Percentiles rank a stretch among this genome's conserved stretches.
Conservation (phyloP, 306 rosid genomes). For the Cercis canadensis region DNA sequence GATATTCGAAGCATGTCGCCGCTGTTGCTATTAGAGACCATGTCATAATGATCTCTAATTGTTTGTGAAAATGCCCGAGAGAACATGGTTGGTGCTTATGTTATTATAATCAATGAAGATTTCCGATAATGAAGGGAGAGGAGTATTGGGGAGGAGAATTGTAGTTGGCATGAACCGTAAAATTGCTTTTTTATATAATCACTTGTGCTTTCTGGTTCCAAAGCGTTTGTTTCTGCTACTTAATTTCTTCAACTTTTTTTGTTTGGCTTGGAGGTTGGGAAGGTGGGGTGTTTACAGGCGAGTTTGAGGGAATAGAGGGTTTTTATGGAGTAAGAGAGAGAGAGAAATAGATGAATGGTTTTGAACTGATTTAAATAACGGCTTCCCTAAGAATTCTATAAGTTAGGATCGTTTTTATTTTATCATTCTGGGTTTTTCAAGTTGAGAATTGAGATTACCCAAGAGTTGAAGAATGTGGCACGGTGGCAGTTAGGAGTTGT, state of each 20-base stretch:
- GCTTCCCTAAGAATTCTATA: conserved; percentile 43
- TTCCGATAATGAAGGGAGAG: not conserved
- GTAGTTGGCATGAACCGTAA: conserved; percentile 68
- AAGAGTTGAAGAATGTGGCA: too few species aligned
- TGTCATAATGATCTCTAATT: not conserved
- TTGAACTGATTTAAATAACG: conserved; percentile 50
- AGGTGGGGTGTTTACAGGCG: not conserved
- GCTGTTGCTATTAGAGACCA: too few species aligned
- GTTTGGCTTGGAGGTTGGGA: not conserved
- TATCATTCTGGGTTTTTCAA: not conserved
- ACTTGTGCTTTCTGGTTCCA: conserved; percentile 34
- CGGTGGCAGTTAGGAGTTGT: too few species aligned
- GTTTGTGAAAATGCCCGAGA: conserved; percentile 22
- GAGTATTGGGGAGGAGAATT: conserved; percentile 13
- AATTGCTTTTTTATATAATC: conserved; percentile 52
- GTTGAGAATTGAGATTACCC: not conserved
- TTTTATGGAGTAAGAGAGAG: conserved; percentile 22
- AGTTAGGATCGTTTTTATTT: conserved; percentile 11
- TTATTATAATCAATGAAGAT: too few species aligned
- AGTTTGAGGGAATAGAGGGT: not conserved
- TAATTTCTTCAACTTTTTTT: conserved; percentile 5
- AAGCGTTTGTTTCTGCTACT: conserved; percentile 45
- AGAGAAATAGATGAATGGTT: not conserved
- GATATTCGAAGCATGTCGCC: too few species aligned
- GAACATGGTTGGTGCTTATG: not conserved